Conservation (phyloP, 306 rosid species). For the Cucumis hystrix region DNA sequence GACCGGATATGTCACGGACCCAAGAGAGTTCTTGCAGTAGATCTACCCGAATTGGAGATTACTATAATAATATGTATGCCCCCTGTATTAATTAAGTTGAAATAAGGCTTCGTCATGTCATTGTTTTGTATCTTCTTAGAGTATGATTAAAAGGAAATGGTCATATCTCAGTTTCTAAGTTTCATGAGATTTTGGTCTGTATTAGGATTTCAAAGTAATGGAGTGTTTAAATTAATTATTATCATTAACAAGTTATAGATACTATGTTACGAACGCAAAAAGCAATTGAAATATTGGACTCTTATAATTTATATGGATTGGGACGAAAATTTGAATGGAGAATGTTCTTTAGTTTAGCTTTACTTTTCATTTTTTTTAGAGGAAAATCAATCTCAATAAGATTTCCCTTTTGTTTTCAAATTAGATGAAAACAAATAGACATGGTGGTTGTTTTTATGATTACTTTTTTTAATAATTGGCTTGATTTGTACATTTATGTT, state of each 20-base stretch:
- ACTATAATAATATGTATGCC: neutral
- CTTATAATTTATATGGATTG: too few relatives aligned
- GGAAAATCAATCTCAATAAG: too few relatives aligned
- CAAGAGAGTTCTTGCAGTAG: conserved; percentile 84
- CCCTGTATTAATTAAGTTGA: neutral
- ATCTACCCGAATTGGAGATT: neutral
- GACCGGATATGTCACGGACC: conserved; percentile 89
- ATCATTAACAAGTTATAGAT: neutral
- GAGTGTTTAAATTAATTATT: neutral
- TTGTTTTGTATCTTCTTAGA: neutral
- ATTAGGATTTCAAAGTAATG: neutral
- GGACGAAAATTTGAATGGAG: too few relatives aligned
- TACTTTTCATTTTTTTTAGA: too few relatives aligned
- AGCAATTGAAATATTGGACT: too few relatives aligned
- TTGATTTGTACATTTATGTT: too few relatives aligned
- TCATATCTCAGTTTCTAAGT: neutral
- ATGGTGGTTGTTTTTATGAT: too few relatives aligned
- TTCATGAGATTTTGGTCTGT: neutral
- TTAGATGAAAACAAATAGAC: too few relatives aligned
- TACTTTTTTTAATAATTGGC: too few relatives aligned
- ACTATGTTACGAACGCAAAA: too few relatives aligned
- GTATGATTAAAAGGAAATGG: neutral
- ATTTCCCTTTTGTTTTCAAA: too few relatives aligned
- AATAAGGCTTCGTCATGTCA: neutral
- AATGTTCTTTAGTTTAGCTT: too few relatives aligned